Base-by-base conservation (phyloP, 108 stramenopile species). In the Licmophora abbreviata region DNA sequence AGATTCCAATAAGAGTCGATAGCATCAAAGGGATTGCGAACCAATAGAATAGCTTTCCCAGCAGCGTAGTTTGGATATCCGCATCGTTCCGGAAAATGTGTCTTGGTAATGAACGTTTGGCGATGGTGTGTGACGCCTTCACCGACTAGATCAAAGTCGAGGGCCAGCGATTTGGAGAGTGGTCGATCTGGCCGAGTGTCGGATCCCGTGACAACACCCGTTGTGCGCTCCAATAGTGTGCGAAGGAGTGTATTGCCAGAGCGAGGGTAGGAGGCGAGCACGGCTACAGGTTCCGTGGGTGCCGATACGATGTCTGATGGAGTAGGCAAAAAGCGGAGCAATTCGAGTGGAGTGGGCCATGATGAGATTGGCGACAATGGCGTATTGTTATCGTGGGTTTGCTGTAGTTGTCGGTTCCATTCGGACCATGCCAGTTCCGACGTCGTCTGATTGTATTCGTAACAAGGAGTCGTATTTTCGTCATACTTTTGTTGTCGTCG, bases 11-110 rank as follows among this genome's bases (percentile, higher is more conserved):
- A 95, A 14, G 85, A 87, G 57, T 95, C 92, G 54, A 97, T 95
- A 36, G 94, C 92, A 85, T 98, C 97, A 55, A 79, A 98, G 2
- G 97, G 97, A 68, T 97, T 98, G 10, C 97, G 76, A 21, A 97
- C 78, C 28, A 98, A 59, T 40, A 98, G 52, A 24, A 87, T 54
- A 7, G 59, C 82, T 7, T 83, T 75, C n/a, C 58, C 47, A 29
- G 62, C 73, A 26, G 47, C 45, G 26, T 66, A 65, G 1, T 25
- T 38, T 21, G 37, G 54, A 54, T 59, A 81, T 44, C 97, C 97
- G 14, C 44, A 64, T 14, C 97, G 73, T 69, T 98, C 97, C 6
- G 97, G 97, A 58, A 73, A 98, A 68, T 98, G 97, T 1, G 95
- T 94, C 58, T 98, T 98, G 31, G 55, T 53, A 51, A 60, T 42